Evolutionary conservation across 2,329 filamentous ascomycete species (phyloP).

Genomic region (Exophiala phaeomuriformis): DNA sequence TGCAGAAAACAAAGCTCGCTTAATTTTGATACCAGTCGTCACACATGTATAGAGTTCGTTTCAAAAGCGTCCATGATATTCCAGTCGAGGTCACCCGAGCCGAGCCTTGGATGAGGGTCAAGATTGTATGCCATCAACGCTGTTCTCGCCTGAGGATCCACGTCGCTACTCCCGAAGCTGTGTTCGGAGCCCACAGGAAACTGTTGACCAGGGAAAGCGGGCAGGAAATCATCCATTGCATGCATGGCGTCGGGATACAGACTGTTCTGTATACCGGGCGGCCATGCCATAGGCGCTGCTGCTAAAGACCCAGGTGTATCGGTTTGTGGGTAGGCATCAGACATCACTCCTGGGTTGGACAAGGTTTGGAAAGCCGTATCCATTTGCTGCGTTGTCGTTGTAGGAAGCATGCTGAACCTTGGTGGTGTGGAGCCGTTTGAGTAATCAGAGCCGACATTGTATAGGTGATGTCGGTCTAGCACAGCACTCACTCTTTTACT

Average conservation of each 20-base stretch:
- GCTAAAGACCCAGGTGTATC: slow-evolving; percentile 12
- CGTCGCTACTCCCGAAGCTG: slow-evolving; percentile 22
- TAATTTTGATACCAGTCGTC: neutral
- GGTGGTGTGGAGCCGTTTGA: slow-evolving; percentile 18
- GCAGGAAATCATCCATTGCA: slow-evolving; percentile 23
- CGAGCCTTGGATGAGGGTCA: slow-evolving; percentile 26
- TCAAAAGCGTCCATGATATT: slow-evolving; percentile 21
- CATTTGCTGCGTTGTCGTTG: slow-evolving; percentile 16
- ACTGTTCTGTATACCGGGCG: slow-evolving; percentile 12
- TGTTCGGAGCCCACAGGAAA: slow-evolving; percentile 27
- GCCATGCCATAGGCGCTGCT: slow-evolving; percentile 13
- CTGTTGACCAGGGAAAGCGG: slow-evolving; percentile 28
- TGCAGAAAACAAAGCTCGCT: no score
- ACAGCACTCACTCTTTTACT: slow-evolving; percentile 26
- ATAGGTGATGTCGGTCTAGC: slow-evolving; percentile 21
- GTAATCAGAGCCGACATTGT: slow-evolving; percentile 8
- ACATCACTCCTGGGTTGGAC: slow-evolving; percentile 16
- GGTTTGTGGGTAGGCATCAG: slow-evolving; percentile 15
- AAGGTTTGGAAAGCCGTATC: slow-evolving; percentile 23
- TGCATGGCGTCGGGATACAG: slow-evolving; percentile 14
- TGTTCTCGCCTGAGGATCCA: slow-evolving; percentile 25
- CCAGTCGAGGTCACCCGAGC: slow-evolving; percentile 24
- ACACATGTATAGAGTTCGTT: slow-evolving; percentile 12
- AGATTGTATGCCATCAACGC: slow-evolving; percentile 26
- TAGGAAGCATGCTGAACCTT: slow-evolving; percentile 17